phyloP scores from a whole-genome alignment of 192 early-diverging fungal genomes.

The Podochytrium sp. region DNA sequence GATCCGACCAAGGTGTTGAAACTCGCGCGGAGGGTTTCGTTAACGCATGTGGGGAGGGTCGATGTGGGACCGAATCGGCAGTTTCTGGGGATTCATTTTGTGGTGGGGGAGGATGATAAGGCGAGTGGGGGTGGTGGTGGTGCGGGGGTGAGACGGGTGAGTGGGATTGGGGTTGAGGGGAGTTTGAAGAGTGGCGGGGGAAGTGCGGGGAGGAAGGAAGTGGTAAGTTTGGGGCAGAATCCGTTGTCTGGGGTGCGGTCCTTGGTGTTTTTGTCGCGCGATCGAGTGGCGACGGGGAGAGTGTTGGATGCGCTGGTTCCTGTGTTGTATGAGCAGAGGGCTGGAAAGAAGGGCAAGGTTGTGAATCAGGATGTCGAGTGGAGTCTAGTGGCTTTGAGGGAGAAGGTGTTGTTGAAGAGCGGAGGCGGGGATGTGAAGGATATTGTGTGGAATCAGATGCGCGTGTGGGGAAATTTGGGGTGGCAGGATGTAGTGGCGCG shows the following conservation, averaged over 20 bases:
- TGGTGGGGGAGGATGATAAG: neutral
- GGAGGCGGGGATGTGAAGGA: slow-evolving; percentile 27
- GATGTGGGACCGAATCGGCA: slow-evolving; percentile 59
- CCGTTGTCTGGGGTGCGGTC: slow-evolving; percentile 30
- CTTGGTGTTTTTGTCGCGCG: slow-evolving; percentile 44
- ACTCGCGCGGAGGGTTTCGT: slow-evolving; percentile 35
- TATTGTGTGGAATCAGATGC: slow-evolving; percentile 24
- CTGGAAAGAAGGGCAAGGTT: slow-evolving; percentile 9
- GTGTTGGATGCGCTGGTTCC: slow-evolving; percentile 39
- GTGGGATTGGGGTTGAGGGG: slow-evolving; percentile 19
- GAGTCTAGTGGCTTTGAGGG: slow-evolving; percentile 34
- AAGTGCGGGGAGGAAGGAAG: neutral
- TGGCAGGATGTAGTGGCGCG: slow-evolving; percentile 5
- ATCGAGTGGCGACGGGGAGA: slow-evolving; percentile 32
- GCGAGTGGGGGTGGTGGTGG: too few species aligned
- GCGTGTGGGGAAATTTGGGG: slow-evolving; percentile 21
- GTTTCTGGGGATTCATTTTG: slow-evolving; percentile 50
- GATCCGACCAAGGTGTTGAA: slow-evolving; percentile 37
- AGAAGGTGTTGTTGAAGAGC: slow-evolving; percentile 34
- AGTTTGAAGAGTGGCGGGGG: slow-evolving; percentile 34
- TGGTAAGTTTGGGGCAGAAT: slow-evolving; percentile 3
- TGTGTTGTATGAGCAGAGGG: slow-evolving; percentile 21
- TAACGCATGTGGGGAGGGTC: slow-evolving; percentile 35
- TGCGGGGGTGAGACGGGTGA: neutral
- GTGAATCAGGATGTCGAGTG: slow-evolving; percentile 51